Conservation (phyloP, 1,139 yeast species). For the Blastobotrys serpentis region DNA sequence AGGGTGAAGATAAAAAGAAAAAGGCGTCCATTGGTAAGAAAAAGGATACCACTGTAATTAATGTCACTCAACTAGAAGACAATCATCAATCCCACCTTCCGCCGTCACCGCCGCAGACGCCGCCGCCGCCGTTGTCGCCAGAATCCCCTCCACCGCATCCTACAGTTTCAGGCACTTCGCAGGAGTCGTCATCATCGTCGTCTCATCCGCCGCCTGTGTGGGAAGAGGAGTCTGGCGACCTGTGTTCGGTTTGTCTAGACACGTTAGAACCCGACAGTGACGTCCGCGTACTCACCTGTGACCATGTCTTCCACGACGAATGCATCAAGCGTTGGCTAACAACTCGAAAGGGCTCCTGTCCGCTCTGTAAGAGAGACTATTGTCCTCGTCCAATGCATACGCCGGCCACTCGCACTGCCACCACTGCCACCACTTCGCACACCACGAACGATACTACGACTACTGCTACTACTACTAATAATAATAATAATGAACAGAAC, state of each 20-base stretch:
- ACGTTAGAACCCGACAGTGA: constrained; percentile 59
- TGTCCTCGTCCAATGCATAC: constrained; percentile 19
- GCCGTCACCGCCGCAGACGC: too few species aligned
- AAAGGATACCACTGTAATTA: neutral
- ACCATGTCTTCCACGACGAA: constrained; percentile 76
- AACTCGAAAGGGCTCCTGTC: constrained; percentile 74
- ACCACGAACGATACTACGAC: neutral
- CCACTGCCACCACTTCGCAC: neutral
- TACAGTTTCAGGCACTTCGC: neutral
- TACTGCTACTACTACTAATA: too few species aligned
- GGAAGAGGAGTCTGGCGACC: constrained; percentile 50
- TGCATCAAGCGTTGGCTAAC: constrained; percentile 84
- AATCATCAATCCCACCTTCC: too few species aligned
- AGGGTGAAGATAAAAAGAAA: neutral
- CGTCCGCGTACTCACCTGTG: constrained; percentile 74
- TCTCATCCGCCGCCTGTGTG: constrained; percentile 2
- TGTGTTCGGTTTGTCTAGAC: constrained; percentile 79
- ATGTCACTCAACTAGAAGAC: too few species aligned
- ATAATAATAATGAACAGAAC: too few species aligned
- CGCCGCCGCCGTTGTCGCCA: constrained; percentile 1
- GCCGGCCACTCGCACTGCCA: neutral
- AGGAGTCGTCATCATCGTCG: neutral
- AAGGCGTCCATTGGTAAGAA: too few species aligned
- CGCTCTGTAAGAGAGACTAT: constrained; percentile 62
- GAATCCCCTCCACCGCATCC: constrained; percentile 9